Base-by-base conservation (phyloP, 2,329 filamentous ascomycete genomes). In the Fusarium domesticum region DNA sequence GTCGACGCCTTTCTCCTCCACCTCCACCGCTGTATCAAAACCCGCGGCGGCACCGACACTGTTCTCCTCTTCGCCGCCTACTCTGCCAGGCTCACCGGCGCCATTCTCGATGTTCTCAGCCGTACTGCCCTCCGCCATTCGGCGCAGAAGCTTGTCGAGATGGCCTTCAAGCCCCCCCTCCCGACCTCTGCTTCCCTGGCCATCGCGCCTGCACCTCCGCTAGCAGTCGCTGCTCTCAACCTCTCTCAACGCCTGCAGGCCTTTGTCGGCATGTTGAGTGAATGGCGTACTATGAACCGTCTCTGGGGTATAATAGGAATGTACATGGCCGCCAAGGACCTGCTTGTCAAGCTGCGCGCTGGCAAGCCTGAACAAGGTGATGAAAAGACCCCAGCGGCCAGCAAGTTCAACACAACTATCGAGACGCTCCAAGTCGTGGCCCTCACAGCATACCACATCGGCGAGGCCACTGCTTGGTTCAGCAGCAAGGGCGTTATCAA, bases 401-500 rank as follows among this genome's bases (percentile, higher is more conserved):
- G 47, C 28, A 52, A 48, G 10, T 60, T 74, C 45, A 74, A 73
- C 49, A 63, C 62, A 7, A 53, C 64, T 25, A 70, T 96, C 35
- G 79, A 80, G 17, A 84, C 82, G 66, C 70, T 78, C 6, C 87
- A 93, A 65, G 79, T 96, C 16, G 52, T 75, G 10, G 75, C 81
- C 10, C 86, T 87, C 64, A 68, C 85, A 8, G 63, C 72, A 8
- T 95, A 87, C 71, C 90, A 96, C 68, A 70, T 80, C 1, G 75
- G 92, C 32, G 93, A 98, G 73, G 96, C 96, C 69, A 76, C 78
- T 31, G 86, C 86, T 14, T 95, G 86, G 70, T 76, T 97, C 30
- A 76, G 83, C 3, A 73, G 75, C 48, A 90, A 90, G 65, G 84
- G 85, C 16, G 78, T 95, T 4, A 63, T 96, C 39, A 74, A 69